Evolutionary conservation across 2,329 filamentous ascomycete genomes (phyloP), one percentile per base, ranked within the genome.

Genomic region (Aquanectria penicillioides): DNA sequence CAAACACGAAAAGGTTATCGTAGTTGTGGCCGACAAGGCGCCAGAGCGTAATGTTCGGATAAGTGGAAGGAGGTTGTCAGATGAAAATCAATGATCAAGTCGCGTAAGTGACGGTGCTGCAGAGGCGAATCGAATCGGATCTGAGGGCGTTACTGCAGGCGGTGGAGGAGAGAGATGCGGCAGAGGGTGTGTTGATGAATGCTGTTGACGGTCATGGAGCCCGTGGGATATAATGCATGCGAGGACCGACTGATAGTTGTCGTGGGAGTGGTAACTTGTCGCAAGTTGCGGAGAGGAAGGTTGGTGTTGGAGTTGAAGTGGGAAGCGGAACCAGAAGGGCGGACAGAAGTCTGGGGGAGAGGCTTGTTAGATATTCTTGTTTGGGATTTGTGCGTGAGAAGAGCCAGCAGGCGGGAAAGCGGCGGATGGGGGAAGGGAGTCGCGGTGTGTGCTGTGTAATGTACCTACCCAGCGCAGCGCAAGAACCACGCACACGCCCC

Each of bases 381-480:
- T 65, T 64, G 67, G 51, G 48, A 63, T 65, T 67, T 62, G 65
- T 62, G 66, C 57, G 59, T 58, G 61, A 59, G 60, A 47, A 53
- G 63, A 49, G 61, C 54, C 62, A 64, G 62, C 40, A 59, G 54
- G n/a, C n/a, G n/a, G n/a, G n/a, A n/a, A n/a, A n/a, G n/a, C 64
- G 69, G 69, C 61, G 69, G 64, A 63, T 68, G 66, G 64, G 67
- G 62, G 64, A 69, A 65, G 69, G 63, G 69, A 67, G 68, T 68
- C 62, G 64, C 64, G 68, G 69, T 70, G 69, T 62, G 57, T 60
- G 59, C 61, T 63, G 58, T 68, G 63, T 66, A 62, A 63, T 63
- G 64, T 63, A 65, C 59, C 59, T 55, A 54, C 52, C 34, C 44
- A 62, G 26, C 31, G 28, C 41, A 56, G 59, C 28, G 60, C 50